A percentile compares a stretch with the other conserved stretches of the same genome.
These are phyloP conservation scores for Arthroderma uncinatum DNA, from an alignment of 2,329 filamentous ascomycete genomes.

Conservation along the genomic window DNA sequence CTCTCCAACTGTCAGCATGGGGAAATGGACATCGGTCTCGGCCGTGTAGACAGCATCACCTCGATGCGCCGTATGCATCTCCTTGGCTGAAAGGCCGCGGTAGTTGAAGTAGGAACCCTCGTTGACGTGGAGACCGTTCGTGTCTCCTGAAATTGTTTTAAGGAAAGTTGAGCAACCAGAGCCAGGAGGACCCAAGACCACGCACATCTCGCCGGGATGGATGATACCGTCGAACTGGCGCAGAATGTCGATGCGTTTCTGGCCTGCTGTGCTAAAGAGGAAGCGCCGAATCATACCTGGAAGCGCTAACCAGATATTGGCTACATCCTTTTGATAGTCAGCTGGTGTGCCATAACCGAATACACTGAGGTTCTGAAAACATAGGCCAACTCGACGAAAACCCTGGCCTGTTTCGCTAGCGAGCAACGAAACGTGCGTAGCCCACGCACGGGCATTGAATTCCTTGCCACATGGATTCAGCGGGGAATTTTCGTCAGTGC, in stretches of 20 bases:
- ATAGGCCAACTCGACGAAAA: slow-evolving; percentile 20
- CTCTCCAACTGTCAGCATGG: slow-evolving; percentile 76
- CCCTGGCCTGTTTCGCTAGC: not conserved
- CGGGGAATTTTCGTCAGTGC: not conserved
- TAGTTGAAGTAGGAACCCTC: slow-evolving; percentile 66
- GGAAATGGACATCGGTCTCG: slow-evolving; percentile 74
- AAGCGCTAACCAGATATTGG: slow-evolving; percentile 25
- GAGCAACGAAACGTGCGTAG: not conserved
- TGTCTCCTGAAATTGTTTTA: slow-evolving; percentile 54
- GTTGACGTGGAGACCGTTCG: slow-evolving; percentile 67
- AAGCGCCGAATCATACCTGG: slow-evolving; percentile 18
- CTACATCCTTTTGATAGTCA: slow-evolving; percentile 36
- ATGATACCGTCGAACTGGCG: slow-evolving; percentile 50
- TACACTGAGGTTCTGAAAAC: slow-evolving; percentile 29
- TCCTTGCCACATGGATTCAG: not conserved
- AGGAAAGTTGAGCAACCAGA: slow-evolving; percentile 65
- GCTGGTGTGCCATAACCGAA: slow-evolving; percentile 29
- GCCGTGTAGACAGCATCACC: slow-evolving; percentile 78
- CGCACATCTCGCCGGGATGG: slow-evolving; percentile 25
- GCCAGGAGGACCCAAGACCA: slow-evolving; percentile 30
- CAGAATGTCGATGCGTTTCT: slow-evolving; percentile 45
- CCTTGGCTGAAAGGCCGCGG: slow-evolving; percentile 50
- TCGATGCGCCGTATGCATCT: slow-evolving; percentile 39
- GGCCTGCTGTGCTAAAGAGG: slow-evolving; percentile 14
- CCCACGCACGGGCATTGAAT: slow-evolving; percentile 1